Evolutionary conservation across 768 basidiomycete genomes (phyloP), one percentile per base, ranked within the genome.

Genomic region (Myochromella boudieri): DNA sequence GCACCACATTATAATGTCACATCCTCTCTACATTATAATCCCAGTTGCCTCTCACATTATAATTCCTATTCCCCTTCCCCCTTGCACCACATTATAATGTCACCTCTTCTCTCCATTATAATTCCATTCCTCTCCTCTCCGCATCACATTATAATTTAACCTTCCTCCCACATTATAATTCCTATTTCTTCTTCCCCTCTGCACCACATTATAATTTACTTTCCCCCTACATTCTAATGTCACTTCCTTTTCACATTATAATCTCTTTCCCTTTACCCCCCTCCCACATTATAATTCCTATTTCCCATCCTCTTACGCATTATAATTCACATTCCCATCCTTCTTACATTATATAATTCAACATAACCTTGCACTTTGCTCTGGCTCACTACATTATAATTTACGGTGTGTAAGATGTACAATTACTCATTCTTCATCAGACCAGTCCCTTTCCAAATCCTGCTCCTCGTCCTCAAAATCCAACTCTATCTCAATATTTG

Each of bases 81-180:
- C n/a, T n/a, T n/a, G n/a, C n/a, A n/a, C n/a, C n/a, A n/a, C n/a
- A 33, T 33, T 33, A 33, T 33, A 33, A 33, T 33, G 32, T 33
- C 12, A 15, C 6, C 17, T 33, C 32, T 14, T 3, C 4, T 33
- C 32, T 3, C 32, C 32, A 33, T 33, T 33, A 33, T 14, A 33
- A 33, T 33, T 11, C 32, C 32, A 4, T 15, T 14, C 6, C 11
- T 12, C 12, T 12, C 32, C 28, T 7, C 14, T 29, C 14, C 6
- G 17, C 11, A 33, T 5, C 12, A 33, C 12, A 6, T 15, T 15
- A 14, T 33, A 33, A n/a, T n/a, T n/a, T n/a, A n/a, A n/a, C n/a
- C n/a, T n/a, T n/a, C n/a, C n/a, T n/a, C n/a, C n/a, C n/a, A n/a
- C n/a, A n/a, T n/a, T n/a, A n/a, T n/a, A n/a, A n/a, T n/a, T n/a